Evolutionary conservation across 169 alveolate species (phyloP).

Genomic region (Eimeria brunetti): DNA sequence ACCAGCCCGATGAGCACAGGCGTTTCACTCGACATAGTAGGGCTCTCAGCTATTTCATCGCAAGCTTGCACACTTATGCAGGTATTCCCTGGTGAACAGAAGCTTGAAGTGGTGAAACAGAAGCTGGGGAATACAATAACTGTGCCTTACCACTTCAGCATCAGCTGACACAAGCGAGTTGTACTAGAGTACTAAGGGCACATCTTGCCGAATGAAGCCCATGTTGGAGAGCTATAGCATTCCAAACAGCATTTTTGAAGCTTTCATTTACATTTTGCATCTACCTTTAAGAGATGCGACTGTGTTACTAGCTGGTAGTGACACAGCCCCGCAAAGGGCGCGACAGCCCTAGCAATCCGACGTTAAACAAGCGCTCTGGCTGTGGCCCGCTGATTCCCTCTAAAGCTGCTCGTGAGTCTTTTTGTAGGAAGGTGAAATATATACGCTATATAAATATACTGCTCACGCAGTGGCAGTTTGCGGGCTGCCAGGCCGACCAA

Average conservation of each 20-base stretch:
- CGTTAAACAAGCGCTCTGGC: slow-evolving; percentile 7
- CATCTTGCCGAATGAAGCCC: too few relatives aligned
- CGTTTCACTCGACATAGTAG: slow-evolving; percentile 44
- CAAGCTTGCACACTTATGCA: neutral
- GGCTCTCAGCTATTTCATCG: neutral
- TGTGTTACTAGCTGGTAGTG: neutral
- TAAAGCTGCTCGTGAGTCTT: neutral
- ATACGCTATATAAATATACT: neutral
- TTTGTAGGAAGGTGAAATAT: neutral
- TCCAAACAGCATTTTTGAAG: neutral
- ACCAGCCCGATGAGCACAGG: slow-evolving; percentile 68
- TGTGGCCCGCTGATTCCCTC: neutral
- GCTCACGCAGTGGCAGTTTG: neutral
- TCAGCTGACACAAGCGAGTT: neutral
- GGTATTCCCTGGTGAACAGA: neutral
- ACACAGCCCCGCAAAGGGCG: slow-evolving; percentile 63
- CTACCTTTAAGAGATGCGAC: neutral
- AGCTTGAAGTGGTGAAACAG: neutral
- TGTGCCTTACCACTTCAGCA: neutral
- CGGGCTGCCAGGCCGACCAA: neutral
- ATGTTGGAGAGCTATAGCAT: neutral
- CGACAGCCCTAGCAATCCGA: slow-evolving; percentile 32
- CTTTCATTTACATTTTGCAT: neutral
- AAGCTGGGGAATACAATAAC: neutral
- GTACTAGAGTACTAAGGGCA: neutral